Percentiles rank a stretch among this genome's conserved stretches.
Evolutionary conservation across 495 filamentous ascomycete genomes (phyloP).

Genomic region (Trichoderma gamsii): DNA sequence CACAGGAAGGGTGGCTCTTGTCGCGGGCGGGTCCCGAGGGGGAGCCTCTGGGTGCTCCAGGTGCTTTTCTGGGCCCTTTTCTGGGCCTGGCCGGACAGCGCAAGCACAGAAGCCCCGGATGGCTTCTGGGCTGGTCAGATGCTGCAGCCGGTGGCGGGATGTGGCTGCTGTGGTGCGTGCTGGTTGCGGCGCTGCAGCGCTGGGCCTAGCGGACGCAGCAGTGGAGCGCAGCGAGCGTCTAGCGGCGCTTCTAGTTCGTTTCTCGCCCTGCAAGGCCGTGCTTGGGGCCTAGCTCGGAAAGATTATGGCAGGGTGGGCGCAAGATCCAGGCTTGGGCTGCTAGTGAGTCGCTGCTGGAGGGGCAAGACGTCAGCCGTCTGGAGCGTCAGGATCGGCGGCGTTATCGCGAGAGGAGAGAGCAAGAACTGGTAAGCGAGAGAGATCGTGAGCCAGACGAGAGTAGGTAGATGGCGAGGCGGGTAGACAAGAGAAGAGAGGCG

Average conservation of each 20-base stretch:
- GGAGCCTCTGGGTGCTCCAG: background rate
- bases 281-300: background rate
- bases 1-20: constrained; percentile 12
- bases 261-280: constrained; percentile 12
- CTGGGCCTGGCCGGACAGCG: background rate
- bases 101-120: background rate
- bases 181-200: background rate
- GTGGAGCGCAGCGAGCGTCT: constrained; percentile 13
- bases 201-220: constrained; percentile 7
- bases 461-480: background rate
- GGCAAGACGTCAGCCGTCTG: constrained; percentile 10
- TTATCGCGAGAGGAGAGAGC: background rate
- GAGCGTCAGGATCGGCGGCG: background rate
- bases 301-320: constrained; percentile 7
- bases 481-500: background rate
- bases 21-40: constrained; percentile 1
- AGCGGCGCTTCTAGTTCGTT: constrained; percentile 13
- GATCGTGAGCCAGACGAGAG: background rate
- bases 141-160: constrained; percentile 6
- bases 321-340: constrained; percentile 13
- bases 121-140: background rate
- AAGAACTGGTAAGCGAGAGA: background rate
- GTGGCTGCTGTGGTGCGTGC: constrained; percentile 4
- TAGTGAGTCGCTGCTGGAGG: constrained; percentile 6
- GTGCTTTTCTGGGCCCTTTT: background rate